Conservation (phyloP, 345 rosid genomes). For the Salix viminalis region DNA sequence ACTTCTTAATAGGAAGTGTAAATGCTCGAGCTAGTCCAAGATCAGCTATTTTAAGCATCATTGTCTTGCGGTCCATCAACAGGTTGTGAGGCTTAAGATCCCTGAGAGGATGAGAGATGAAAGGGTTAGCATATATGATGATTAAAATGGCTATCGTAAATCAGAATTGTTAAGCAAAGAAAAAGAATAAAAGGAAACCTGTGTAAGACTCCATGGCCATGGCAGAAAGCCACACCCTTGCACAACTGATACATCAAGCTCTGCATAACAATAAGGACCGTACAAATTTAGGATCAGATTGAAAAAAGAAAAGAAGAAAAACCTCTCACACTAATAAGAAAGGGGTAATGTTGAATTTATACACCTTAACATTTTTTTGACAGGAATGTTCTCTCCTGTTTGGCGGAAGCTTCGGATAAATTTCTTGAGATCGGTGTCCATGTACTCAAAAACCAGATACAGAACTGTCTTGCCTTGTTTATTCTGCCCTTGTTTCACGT, state of each 20-base stretch:
- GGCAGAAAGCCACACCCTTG: constrained; percentile 94
- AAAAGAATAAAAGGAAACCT: constrained; percentile 36
- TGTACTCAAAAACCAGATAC: constrained; percentile 83
- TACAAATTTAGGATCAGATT: neutral
- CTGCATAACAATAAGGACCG: constrained; percentile 30
- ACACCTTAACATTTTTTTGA: constrained; percentile 49
- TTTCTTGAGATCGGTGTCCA: constrained; percentile 92
- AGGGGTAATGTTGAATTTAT: neutral
- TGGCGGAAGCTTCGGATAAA: constrained; percentile 71
- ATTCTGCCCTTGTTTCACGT: constrained; percentile 87
- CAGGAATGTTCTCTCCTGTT: constrained; percentile 52
- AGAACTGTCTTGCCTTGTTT: constrained; percentile 90
- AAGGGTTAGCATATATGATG: neutral
- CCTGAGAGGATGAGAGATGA: constrained; percentile 31
- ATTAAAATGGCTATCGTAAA: neutral
- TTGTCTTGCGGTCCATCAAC: constrained; percentile 69
- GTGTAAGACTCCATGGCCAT: constrained; percentile 91
- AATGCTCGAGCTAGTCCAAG: constrained; percentile 86
- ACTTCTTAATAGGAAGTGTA: constrained; percentile 90
- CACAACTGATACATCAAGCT: constrained; percentile 95
- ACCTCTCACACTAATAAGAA: neutral
- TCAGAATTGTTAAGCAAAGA: neutral
- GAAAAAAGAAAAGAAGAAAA: neutral
- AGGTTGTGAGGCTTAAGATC: constrained; percentile 97
- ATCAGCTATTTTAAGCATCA: constrained; percentile 88